Conservation (phyloP, 179 eudicot genomes). For the Heliamphora pulchella region DNA sequence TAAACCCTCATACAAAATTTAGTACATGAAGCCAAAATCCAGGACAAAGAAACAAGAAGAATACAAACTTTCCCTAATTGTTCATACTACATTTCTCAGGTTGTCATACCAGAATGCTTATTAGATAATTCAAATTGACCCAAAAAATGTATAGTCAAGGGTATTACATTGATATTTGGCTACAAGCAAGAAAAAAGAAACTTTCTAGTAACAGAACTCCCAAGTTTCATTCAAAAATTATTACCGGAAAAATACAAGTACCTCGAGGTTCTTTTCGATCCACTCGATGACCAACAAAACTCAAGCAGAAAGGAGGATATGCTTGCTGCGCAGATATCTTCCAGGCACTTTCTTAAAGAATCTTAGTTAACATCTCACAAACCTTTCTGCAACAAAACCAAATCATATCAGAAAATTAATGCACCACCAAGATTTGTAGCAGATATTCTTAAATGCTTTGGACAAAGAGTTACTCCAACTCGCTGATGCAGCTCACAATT, state of each 20-base stretch:
- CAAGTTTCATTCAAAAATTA: not conserved
- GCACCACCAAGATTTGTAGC: not conserved
- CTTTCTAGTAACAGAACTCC: not conserved
- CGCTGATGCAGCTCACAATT: not conserved
- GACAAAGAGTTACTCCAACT: not conserved
- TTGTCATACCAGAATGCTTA: not conserved
- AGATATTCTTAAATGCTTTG: not conserved
- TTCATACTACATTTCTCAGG: not conserved
- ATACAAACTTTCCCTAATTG: too few relatives aligned
- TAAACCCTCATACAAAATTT: not conserved
- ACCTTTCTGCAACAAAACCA: conserved; percentile 10
- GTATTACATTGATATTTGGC: not conserved
- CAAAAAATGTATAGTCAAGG: not conserved
- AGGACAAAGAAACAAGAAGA: not conserved
- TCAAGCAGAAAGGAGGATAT: conserved; percentile 4
- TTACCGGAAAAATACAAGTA: not conserved
- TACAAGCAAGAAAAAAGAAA: not conserved
- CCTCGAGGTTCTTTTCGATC: not conserved
- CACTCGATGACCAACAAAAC: not conserved
- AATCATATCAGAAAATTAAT: not conserved
- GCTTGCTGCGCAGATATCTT: not conserved
- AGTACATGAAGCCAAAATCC: not conserved
- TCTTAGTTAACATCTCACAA: not conserved
- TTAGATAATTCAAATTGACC: conserved; percentile 1
- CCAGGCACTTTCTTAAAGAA: not conserved